Evolutionary conservation across 768 basidiomycete species (phyloP), one percentile per base, ranked within the genome.

Genomic region (Tubosaeta sp.): DNA sequence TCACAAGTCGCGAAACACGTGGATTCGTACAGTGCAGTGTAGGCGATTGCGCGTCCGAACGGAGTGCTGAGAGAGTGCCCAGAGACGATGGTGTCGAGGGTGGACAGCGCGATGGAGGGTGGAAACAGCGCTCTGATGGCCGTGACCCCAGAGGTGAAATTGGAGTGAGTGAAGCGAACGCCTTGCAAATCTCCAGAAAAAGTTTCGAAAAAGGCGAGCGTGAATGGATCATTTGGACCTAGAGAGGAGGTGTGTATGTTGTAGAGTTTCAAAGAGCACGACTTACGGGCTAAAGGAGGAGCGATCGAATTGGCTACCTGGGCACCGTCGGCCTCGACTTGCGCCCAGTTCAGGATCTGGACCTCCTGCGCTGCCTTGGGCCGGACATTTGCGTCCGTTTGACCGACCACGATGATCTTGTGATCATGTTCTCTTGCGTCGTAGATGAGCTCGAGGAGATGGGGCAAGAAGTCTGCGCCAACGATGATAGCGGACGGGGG

Each of bases 101-200:
- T 71, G 5, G 86, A 81, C 38, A 92, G 59, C 12, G 81, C 73
- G 60, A 83, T 82, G 22, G 87, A 80, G 10, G 83, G 72, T 3
- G 94, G 92, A 59, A 95, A 81, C 19, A 94, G 65, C 5, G 84
- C 80, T 33, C 88, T 84, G 22, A 83, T 73, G 4, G 87, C 88
- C 0, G 91, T 83, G n/a, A 94, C 86, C 32, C 91, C 94, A 4
- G 94, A 90, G 3, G 91, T 95, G 52, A 95, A 64, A 57, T 92
- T 93, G 66, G 88, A 79, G 65, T 93, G 90, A 0, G 90, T 90
- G 31, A 94, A 71, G 53, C 84, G 83, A 8, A 78, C 79, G 22
- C 79, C 85, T 51, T 78, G 79, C 8, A 86, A 64, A 35, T 76
- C 72, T 32, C 85, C 80, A 17, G 75, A 70, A 17, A 76, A 60